Conservation (phyloP, 768 basidiomycete species). For the Suillus discolor region DNA sequence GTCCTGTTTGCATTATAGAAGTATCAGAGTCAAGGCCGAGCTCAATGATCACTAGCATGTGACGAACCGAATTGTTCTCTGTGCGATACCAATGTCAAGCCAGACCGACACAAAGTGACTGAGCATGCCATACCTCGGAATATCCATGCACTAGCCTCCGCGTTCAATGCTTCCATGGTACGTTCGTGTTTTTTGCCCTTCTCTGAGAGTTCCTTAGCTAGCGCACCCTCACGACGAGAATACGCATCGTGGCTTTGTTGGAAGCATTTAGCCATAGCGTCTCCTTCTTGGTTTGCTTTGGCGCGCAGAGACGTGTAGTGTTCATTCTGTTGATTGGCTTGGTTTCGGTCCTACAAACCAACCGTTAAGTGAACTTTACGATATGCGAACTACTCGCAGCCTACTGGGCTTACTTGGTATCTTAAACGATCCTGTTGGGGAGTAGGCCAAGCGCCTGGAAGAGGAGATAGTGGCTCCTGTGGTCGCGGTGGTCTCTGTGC, state of each 20-base stretch:
- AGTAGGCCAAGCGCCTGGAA: slow-evolving; percentile 7
- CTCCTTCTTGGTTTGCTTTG: slow-evolving; percentile 77
- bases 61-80: slow-evolving; percentile 76
- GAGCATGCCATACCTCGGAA: slow-evolving; percentile 50
- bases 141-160: slow-evolving; percentile 86
- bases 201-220: slow-evolving; percentile 80
- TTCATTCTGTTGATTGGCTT: slow-evolving; percentile 67
- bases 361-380: not conserved
- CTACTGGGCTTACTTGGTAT: slow-evolving; percentile 19
- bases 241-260: slow-evolving; percentile 79
- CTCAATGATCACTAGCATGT: not conserved
- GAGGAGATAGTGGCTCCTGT: slow-evolving; percentile 15
- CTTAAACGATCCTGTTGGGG: slow-evolving; percentile 17
- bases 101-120: slow-evolving; percentile 5
- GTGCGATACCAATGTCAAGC: slow-evolving; percentile 10
- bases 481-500: not conserved
- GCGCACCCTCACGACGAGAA: slow-evolving; percentile 66
- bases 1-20: slow-evolving; percentile 42
- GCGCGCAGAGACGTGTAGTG: slow-evolving; percentile 73
- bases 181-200: slow-evolving; percentile 79
- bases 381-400: not conserved
- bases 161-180: slow-evolving; percentile 79
- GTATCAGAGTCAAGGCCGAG: not conserved
- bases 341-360: slow-evolving; percentile 50
- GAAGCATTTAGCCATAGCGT: slow-evolving; percentile 73